Conservation (phyloP, 2,329 filamentous ascomycete species). For the Didymella keratinophila region DNA sequence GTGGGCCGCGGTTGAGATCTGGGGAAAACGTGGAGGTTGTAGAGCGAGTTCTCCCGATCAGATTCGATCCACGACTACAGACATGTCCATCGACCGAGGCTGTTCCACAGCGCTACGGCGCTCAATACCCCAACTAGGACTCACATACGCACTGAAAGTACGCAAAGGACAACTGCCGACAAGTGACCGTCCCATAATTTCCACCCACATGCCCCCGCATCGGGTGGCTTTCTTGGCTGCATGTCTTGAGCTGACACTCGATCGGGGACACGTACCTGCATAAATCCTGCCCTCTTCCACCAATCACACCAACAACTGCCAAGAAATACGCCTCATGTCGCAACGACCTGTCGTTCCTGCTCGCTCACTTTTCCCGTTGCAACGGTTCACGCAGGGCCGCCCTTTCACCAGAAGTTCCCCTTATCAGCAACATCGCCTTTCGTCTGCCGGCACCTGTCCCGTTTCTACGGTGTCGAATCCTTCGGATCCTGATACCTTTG, state of each 20-base stretch:
- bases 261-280: conserved; percentile 8
- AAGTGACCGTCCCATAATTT: not conserved
- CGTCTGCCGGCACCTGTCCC: not conserved
- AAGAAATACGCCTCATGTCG: not conserved
- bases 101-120: not conserved
- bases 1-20: conserved; percentile 2
- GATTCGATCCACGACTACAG: not conserved
- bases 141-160: not conserved
- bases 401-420: not conserved
- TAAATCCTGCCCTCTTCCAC: not conserved
- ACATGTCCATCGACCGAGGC: not conserved
- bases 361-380: not conserved
- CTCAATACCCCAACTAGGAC: not conserved
- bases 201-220: not conserved
- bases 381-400: not conserved
- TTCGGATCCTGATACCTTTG: not conserved
- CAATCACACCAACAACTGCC: not conserved
- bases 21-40: conserved; percentile 3
- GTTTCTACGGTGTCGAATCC: not conserved
- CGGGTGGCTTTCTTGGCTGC: conserved; percentile 8
- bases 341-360: not conserved
- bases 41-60: not conserved
- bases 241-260: conserved; percentile 1
- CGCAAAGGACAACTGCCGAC: not conserved
- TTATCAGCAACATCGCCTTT: not conserved